phyloP scores from a whole-genome alignment of 2,329 filamentous ascomycete genomes.

The Elsinoe fawcettii region DNA sequence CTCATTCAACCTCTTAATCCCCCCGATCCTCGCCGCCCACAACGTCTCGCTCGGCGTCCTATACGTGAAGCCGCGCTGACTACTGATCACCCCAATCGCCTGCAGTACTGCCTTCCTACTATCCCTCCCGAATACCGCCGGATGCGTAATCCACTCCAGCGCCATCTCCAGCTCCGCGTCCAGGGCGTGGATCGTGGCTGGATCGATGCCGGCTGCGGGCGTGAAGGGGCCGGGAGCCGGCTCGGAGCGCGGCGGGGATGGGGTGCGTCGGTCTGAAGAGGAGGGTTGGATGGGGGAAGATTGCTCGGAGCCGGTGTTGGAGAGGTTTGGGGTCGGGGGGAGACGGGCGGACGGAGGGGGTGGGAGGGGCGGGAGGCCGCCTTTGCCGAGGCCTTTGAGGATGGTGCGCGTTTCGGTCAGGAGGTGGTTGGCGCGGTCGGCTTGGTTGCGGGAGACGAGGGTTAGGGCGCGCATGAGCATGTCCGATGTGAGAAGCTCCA shows the following conservation, averaged over 20 bases:
- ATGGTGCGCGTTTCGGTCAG: slow-evolving; percentile 91
- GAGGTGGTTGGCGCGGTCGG: slow-evolving; percentile 87
- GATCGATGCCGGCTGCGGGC: slow-evolving; percentile 69
- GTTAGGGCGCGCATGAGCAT: slow-evolving; percentile 93
- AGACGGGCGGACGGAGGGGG: slow-evolving; percentile 42
- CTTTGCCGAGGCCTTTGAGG: slow-evolving; percentile 90
- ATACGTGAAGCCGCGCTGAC: slow-evolving; percentile 88
- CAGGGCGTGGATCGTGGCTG: slow-evolving; percentile 70
- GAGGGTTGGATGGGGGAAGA: slow-evolving; percentile 19
- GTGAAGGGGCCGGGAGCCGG: slow-evolving; percentile 41
- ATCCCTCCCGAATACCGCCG: slow-evolving; percentile 87
- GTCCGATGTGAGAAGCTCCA: slow-evolving; percentile 95
- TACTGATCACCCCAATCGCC: slow-evolving; percentile 92
- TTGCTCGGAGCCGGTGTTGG: slow-evolving; percentile 19
- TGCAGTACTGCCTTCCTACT: slow-evolving; percentile 93
- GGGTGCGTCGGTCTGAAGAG: slow-evolving; percentile 27
- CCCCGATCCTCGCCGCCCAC: slow-evolving; percentile 76
- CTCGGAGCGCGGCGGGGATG: slow-evolving; percentile 33
- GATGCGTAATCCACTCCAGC: slow-evolving; percentile 96
- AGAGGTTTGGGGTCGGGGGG: slow-evolving; percentile 29
- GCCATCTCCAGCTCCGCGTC: slow-evolving; percentile 85
- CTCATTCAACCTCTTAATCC: slow-evolving; percentile 74
- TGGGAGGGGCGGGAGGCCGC: slow-evolving; percentile 82
- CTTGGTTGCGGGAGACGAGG: slow-evolving; percentile 81
- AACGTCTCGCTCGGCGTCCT: slow-evolving; percentile 80